Conservation (phyloP, 345 rosid species). For the Salix purpurea region DNA sequence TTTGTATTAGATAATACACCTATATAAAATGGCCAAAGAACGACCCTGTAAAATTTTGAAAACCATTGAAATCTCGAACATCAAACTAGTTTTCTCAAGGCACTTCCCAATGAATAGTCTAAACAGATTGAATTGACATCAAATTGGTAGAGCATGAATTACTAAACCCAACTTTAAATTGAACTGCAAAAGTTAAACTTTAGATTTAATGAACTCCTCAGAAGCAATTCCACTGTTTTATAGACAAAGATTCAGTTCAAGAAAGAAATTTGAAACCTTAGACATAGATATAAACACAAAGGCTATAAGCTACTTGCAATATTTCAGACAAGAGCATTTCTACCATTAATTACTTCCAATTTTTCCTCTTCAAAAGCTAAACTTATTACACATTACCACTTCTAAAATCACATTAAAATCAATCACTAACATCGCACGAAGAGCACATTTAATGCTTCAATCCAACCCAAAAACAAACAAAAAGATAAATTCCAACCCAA, state of each 20-base stretch:
- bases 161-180: background rate
- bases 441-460: background rate
- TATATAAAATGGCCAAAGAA: background rate
- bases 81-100: background rate
- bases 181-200: background rate
- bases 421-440: background rate
- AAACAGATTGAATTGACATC: too few species aligned
- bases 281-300: background rate
- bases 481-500: background rate
- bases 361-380: background rate
- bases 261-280: background rate
- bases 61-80: background rate
- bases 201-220: background rate
- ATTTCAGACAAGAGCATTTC: background rate
- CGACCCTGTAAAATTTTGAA: background rate
- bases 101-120: background rate
- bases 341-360: background rate
- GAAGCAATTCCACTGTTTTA: background rate
- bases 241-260: background rate
- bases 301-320: background rate
- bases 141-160: background rate
- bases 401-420: background rate
- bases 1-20: background rate
- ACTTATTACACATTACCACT: background rate
- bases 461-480: background rate